Evolutionary conservation across 192 early-diverging fungal species (phyloP).

Genomic region (Piromyces sp.): DNA sequence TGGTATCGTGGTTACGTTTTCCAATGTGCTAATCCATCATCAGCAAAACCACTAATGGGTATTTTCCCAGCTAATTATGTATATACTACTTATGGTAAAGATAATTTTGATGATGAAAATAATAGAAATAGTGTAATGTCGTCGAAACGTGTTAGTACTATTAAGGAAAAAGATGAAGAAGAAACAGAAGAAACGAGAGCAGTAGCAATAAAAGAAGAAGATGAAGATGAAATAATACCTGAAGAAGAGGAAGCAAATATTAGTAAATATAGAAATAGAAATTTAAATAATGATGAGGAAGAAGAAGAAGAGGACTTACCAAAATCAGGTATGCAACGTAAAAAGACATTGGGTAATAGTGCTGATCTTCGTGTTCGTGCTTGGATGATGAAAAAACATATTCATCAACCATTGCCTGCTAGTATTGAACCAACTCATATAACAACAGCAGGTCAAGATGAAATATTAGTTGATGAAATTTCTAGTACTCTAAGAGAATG

Average conservation of each 20-base stretch:
- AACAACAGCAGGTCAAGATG: constrained; percentile 25
- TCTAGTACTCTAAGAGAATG: constrained; percentile 43
- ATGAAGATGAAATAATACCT: neutral
- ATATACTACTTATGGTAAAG: constrained; percentile 21
- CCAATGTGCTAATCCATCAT: constrained; percentile 13
- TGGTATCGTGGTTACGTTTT: constrained; percentile 48
- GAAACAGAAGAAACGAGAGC: neutral
- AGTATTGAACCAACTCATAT: constrained; percentile 13
- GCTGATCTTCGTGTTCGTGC: constrained; percentile 3
- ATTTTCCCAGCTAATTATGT: constrained; percentile 29
- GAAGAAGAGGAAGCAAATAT: neutral
- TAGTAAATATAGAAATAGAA: neutral
- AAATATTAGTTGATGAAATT: constrained; percentile 50
- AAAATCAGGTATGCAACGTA: neutral
- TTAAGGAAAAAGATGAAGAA: neutral
- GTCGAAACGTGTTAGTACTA: neutral
- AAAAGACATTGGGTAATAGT: constrained; percentile 7
- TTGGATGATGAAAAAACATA: constrained; percentile 3
- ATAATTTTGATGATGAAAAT: constrained; percentile 1
- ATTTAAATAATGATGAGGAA: neutral
- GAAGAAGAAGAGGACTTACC: neutral
- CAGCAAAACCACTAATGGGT: constrained; percentile 16
- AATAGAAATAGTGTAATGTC: neutral
- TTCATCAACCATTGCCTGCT: constrained; percentile 8
- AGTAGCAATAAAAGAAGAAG: neutral